These are phyloP conservation scores for Chytriomyces hyalinus DNA, from an alignment of 192 early-diverging fungal species.

Conservation along the genomic window DNA sequence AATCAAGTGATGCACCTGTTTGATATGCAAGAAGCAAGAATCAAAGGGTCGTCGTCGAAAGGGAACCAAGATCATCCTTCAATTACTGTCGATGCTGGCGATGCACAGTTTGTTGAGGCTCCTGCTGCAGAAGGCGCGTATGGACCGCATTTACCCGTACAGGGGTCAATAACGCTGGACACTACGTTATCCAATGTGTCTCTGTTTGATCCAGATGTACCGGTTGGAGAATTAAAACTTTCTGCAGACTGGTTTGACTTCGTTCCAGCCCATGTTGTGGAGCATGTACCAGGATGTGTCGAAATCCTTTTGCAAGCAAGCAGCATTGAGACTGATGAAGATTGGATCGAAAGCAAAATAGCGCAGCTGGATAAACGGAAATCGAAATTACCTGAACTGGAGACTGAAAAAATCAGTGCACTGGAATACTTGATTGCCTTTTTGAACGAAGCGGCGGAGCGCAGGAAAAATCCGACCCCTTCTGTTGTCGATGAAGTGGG, in stretches of 20 bases:
- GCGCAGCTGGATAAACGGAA: conserved; percentile 2
- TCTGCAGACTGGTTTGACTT: not conserved
- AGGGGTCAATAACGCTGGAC: too few relatives aligned
- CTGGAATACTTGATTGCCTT: not conserved
- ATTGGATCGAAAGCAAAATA: not conserved
- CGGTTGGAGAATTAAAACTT: not conserved
- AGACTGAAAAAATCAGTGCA: not conserved
- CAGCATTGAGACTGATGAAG: not conserved
- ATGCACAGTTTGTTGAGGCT: too few relatives aligned
- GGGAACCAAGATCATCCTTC: too few relatives aligned
- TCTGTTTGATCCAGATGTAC: not conserved
- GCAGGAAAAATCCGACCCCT: too few relatives aligned
- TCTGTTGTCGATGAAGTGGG: too few relatives aligned
- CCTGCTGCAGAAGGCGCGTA: too few relatives aligned
- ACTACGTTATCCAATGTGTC: not conserved
- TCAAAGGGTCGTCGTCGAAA: not conserved
- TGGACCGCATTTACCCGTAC: too few relatives aligned
- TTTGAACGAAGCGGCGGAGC: not conserved
- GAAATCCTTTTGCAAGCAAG: not conserved
- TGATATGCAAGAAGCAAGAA: not conserved
- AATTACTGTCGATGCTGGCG: too few relatives aligned
- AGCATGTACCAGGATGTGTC: not conserved
- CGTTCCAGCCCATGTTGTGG: not conserved
- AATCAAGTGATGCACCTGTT: conserved; percentile 18
- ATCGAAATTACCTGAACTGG: conserved; percentile 13